Conservation (phyloP, 2,329 filamentous ascomycete species). For the Zymoseptoria ardabiliae region DNA sequence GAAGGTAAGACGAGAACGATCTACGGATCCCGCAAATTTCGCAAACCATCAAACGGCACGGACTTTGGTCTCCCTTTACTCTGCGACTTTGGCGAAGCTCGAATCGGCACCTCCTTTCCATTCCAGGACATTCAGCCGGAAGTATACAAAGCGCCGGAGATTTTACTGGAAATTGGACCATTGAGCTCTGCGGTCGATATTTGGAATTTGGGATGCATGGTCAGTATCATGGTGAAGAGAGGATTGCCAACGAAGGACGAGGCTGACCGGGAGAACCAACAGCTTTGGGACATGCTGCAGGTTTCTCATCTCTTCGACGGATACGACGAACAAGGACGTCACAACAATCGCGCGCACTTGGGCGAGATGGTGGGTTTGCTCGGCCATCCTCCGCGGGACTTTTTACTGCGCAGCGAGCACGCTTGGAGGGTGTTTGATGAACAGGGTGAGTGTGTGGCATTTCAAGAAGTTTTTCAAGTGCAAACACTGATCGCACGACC, state of each 20-base stretch:
- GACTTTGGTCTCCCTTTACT: conserved; percentile 6
- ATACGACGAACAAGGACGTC: conserved; percentile 11
- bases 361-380: conserved; percentile 23
- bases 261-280: not conserved
- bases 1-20: conserved; percentile 8
- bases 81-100: conserved; percentile 9
- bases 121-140: conserved; percentile 5
- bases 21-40: conserved; percentile 13
- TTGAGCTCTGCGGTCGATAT: conserved; percentile 7
- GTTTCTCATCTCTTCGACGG: conserved; percentile 28
- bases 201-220: conserved; percentile 6
- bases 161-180: conserved; percentile 4
- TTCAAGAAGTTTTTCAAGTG: no score
- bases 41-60: conserved; percentile 3
- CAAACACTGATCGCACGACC: no score
- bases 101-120: conserved; percentile 11
- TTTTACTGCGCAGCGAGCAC: not conserved
- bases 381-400: conserved; percentile 19
- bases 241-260: not conserved
- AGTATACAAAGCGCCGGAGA: conserved; percentile 7
- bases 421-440: not conserved
- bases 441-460: no score
- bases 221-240: not conserved
- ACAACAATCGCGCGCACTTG: conserved; percentile 17
- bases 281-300: conserved; percentile 32